phyloP scores from a whole-genome alignment of 31 red algal genomes.

The Bonnemaisonia californica region DNA sequence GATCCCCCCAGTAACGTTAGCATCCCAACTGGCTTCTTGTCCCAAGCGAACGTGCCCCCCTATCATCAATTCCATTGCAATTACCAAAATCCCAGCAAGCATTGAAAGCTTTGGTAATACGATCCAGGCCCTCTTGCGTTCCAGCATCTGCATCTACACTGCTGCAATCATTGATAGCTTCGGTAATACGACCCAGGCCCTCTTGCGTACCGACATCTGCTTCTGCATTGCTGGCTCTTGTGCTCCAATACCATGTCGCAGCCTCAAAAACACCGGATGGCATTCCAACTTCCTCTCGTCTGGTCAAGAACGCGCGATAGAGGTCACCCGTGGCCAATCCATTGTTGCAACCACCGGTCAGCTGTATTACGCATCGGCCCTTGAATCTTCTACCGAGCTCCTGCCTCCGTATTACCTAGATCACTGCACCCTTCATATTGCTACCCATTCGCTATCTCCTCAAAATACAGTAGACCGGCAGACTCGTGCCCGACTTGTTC shows the following conservation, averaged over 20 bases:
- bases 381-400: constrained; percentile 17
- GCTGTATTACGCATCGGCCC: constrained; percentile 10
- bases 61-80: not conserved
- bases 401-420: constrained; percentile 2
- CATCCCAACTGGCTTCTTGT: too few relatives aligned
- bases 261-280: constrained; percentile 31
- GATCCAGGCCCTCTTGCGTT: constrained; percentile 8
- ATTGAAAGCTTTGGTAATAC: constrained; percentile 9
- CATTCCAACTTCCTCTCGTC: constrained; percentile 27
- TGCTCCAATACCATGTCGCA: constrained; percentile 29
- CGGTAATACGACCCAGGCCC: constrained; percentile 8
- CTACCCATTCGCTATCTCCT: constrained; percentile 9
- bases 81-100: not conserved
- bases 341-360: constrained; percentile 21
- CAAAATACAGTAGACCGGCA: constrained; percentile 14
- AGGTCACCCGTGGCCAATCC: not conserved
- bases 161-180: constrained; percentile 17
- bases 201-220: constrained; percentile 15
- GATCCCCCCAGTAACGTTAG: too few relatives aligned
- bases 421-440: not conserved
- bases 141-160: constrained; percentile 21
- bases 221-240: not conserved
- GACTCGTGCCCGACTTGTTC: constrained; percentile 19
- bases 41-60: not conserved
- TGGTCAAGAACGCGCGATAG: not conserved